These are phyloP conservation scores for Trichoderma simmonsii DNA, from an alignment of 2,329 filamentous ascomycete genomes.

Conservation along the genomic window DNA sequence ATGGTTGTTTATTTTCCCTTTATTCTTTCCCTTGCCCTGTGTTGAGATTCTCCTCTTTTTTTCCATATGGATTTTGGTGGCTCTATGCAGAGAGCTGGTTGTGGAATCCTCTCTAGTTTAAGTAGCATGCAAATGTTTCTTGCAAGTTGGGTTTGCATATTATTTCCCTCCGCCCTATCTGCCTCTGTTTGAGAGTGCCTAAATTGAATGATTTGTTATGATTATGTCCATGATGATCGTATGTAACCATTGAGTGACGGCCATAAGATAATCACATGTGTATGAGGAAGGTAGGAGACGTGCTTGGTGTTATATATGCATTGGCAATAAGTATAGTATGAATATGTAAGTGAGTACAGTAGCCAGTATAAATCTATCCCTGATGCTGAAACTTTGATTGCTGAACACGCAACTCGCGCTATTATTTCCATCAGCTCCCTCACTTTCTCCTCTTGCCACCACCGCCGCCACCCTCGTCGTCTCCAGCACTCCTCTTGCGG, in stretches of 20 bases:
- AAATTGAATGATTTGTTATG: neutral
- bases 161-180: neutral
- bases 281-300: neutral
- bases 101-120: neutral
- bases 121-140: neutral
- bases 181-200: constrained; percentile 17
- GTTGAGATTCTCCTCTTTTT: neutral
- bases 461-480: constrained; percentile 35
- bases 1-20: neutral
- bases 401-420: neutral
- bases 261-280: neutral
- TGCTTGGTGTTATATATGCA: neutral
- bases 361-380: neutral
- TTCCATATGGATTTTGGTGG: neutral
- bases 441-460: constrained; percentile 37
- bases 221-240: neutral
- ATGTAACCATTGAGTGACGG: neutral
- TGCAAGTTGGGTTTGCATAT: neutral
- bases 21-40: neutral
- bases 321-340: neutral
- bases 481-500: constrained; percentile 55
- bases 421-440: neutral
- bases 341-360: neutral
- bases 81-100: neutral
- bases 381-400: neutral